phyloP scores from a whole-genome alignment of 768 basidiomycete genomes.

The Mycena polygramma region DNA sequence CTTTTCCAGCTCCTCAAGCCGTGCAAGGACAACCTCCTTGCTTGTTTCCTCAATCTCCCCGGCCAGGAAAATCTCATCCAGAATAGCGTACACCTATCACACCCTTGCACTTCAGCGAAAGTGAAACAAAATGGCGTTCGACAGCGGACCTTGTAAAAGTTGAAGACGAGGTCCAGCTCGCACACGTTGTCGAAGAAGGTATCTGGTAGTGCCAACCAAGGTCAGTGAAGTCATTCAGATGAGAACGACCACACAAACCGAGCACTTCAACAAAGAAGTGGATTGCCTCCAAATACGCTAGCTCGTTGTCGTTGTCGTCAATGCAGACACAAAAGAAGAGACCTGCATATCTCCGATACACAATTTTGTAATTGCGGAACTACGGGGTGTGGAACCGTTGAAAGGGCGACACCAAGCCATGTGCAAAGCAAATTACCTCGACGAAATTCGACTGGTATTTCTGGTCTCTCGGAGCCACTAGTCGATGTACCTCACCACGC shows the following conservation, averaged over 20 bases:
- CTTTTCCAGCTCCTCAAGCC: constrained; percentile 94
- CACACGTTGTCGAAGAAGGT: constrained; percentile 99
- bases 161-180: constrained; percentile 97
- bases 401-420: no score
- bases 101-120: no score
- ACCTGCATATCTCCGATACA: constrained; percentile 96
- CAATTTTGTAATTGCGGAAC: constrained; percentile 98
- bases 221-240: constrained; percentile 8
- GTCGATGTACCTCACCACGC: constrained; percentile 94
- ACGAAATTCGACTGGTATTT: constrained; percentile 99
- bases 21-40: constrained; percentile 93
- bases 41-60: constrained; percentile 99
- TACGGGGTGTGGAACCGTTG: constrained; percentile 43
- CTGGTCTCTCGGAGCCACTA: constrained; percentile 97
- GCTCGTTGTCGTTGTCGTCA: constrained; percentile 98
- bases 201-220: constrained; percentile 60
- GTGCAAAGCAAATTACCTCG: constrained; percentile 68
- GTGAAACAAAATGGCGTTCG: not conserved
- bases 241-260: constrained; percentile 63
- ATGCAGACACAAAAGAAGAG: constrained; percentile 99
- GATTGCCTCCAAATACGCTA: constrained; percentile 97
- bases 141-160: constrained; percentile 90
- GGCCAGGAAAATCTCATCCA: constrained; percentile 98
- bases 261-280: constrained; percentile 98
- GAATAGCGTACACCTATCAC: constrained; percentile 88